Base-by-base conservation (phyloP, 139 green algal genomes). In the Picochlorum sp. region DNA sequence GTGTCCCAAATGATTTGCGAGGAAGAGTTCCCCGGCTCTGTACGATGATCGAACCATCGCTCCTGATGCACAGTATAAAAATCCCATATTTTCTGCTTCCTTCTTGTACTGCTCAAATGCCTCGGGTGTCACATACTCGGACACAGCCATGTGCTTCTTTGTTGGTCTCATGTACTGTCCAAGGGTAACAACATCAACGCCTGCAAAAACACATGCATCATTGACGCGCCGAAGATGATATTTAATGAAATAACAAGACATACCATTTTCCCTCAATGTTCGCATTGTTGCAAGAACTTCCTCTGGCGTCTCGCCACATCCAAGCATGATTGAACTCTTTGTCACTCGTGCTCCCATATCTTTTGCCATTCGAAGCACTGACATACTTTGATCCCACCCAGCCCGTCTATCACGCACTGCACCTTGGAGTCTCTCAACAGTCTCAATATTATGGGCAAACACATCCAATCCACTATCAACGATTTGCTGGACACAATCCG, bases 141-240 rank as follows among this genome's bases (percentile, higher is more conserved):
- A 68, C 38, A 99, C 94, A n/a, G 89, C 73, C 87, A 98, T 92
- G 81, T 99, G 94, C 26, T 89, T 83, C 67, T 95, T 95, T 15
- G 94, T 98, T 57, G 94, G 94, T 45, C 90, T 84, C 91, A 98
- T 95, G 85, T 99, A 99, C 85, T 99, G 94, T 2, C 94, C 94
- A 37, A 99, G 80, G 15, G 94, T 99, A 26, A 99, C 84, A 28
- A 99, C 93, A 69, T 97, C 92, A 52, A 98, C 92, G 3, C 75
- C 85, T 32, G 13, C 44, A 54, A 13, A 10, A 54, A 18, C 28
- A 65, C 59, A 65, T 28, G 15, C 11, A 62, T 54, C 9, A 28
- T 66, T 26, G 15, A 37, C 44, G 5, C 7, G 18, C 13, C 14
- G 15, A 18, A 32, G 15, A 26, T 18, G 49, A 66, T 21, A 62